Percentiles rank a stretch among this genome's conserved stretches.
phyloP scores from a whole-genome alignment of 768 basidiomycete species.

The Trametes meyenii region DNA sequence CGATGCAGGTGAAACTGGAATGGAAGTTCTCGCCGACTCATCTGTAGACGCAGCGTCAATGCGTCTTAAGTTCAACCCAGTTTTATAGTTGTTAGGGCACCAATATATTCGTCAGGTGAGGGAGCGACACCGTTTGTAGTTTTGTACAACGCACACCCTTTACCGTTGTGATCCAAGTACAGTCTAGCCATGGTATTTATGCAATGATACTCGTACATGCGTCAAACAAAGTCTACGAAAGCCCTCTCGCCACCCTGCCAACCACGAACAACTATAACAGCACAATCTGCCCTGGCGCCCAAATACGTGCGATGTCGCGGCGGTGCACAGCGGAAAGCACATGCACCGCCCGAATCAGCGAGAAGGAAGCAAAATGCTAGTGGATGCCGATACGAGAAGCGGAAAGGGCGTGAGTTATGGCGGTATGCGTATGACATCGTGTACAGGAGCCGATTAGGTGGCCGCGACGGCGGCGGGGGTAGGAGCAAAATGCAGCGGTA shows the following conservation, averaged over 20 bases:
- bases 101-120: no score
- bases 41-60: no score
- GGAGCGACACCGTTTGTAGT: no score
- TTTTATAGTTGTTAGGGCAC: no score
- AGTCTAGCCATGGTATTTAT: slow-evolving; percentile 11
- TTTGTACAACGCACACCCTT: no score
- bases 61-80: no score
- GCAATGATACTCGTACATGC: slow-evolving; percentile 12
- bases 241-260: no score
- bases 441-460: not conserved
- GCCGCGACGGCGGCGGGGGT: not conserved
- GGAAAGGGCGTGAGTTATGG: not conserved
- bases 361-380: not conserved
- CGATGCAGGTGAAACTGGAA: no score
- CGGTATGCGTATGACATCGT: slow-evolving; percentile 5
- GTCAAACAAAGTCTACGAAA: not conserved
- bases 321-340: not conserved
- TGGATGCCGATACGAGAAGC: no score
- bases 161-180: not conserved
- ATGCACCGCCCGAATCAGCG: not conserved
- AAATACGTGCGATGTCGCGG: not conserved
- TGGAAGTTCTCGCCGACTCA: no score
- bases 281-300: not conserved
- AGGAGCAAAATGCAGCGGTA: not conserved
- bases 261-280: no score